These are phyloP conservation scores for Mrakia frigida DNA, from an alignment of 768 basidiomycete genomes.

Conservation along the genomic window DNA sequence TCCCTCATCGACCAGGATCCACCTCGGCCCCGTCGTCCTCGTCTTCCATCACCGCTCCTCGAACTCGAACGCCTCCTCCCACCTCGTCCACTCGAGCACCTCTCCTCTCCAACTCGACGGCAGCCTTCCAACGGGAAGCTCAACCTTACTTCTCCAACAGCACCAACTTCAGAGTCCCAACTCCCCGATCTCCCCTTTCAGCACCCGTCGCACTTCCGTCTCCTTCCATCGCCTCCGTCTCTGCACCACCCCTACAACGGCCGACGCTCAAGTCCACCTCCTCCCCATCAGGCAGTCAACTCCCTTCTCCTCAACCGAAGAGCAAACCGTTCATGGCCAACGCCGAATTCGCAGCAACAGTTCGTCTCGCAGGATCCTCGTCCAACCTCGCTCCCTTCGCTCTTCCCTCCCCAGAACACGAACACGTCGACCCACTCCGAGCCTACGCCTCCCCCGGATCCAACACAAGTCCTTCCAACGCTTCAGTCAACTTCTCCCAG, in stretches of 20 bases:
- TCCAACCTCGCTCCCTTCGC: constrained; percentile 80
- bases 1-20: constrained; percentile 46
- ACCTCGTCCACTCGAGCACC: not conserved
- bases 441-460: constrained; percentile 46
- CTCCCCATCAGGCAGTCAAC: constrained; percentile 33
- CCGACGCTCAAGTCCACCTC: constrained; percentile 31
- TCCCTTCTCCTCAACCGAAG: not conserved
- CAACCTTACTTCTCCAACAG: not conserved
- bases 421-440: constrained; percentile 84
- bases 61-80: constrained; percentile 15
- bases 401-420: constrained; percentile 83
- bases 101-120: not conserved
- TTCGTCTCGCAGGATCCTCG: constrained; percentile 77
- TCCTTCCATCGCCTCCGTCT: not conserved
- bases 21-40: constrained; percentile 26
- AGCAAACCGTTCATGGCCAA: constrained; percentile 26
- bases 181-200: constrained; percentile 33
- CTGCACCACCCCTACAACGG: not conserved
- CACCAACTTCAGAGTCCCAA: not conserved
- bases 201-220: not conserved
- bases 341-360: constrained; percentile 57
- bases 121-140: not conserved
- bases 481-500: constrained; percentile 44
- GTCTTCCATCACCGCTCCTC: not conserved
- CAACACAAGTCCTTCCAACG: constrained; percentile 59